Percentiles rank a stretch among this genome's conserved stretches.
phyloP scores from a whole-genome alignment of 73 alveolate species.

The Effrenium voratum region DNA sequence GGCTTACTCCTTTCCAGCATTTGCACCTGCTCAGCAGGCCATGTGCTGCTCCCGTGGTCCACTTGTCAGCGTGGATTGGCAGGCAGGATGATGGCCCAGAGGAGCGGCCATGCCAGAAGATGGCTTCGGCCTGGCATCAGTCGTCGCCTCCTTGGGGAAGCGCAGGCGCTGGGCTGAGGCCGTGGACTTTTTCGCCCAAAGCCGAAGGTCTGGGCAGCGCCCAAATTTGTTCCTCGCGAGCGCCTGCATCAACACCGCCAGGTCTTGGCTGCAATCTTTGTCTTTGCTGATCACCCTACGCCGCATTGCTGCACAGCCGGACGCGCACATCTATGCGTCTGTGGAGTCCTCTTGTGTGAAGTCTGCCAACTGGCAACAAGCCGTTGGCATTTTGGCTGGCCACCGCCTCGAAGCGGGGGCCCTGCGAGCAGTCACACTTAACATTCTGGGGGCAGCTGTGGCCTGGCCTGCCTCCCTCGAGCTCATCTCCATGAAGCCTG shows the following conservation, averaged over 20 bases:
- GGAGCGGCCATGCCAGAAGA: not conserved
- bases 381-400: not conserved
- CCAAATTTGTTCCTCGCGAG: constrained; percentile 26
- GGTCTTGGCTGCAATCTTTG: not conserved
- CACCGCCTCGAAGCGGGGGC: no score
- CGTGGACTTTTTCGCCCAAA: not conserved
- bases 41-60: no score
- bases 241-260: not conserved
- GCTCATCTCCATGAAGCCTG: no score
- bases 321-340: constrained; percentile 39
- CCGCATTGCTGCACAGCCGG: not conserved
- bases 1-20: no score
- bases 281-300: not conserved
- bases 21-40: no score
- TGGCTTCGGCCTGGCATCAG: constrained; percentile 49
- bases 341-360: not conserved
- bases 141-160: not conserved
- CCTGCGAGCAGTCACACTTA: no score
- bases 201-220: not conserved
- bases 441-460: no score
- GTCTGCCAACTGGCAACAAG: not conserved
- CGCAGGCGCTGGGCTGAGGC: constrained; percentile 21
- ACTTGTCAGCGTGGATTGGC: no score
- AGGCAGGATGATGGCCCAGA: no score
- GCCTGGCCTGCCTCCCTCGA: no score